phyloP scores from a whole-genome alignment of 2,329 filamentous ascomycete genomes.

The Pseudodiploospora longispora region DNA sequence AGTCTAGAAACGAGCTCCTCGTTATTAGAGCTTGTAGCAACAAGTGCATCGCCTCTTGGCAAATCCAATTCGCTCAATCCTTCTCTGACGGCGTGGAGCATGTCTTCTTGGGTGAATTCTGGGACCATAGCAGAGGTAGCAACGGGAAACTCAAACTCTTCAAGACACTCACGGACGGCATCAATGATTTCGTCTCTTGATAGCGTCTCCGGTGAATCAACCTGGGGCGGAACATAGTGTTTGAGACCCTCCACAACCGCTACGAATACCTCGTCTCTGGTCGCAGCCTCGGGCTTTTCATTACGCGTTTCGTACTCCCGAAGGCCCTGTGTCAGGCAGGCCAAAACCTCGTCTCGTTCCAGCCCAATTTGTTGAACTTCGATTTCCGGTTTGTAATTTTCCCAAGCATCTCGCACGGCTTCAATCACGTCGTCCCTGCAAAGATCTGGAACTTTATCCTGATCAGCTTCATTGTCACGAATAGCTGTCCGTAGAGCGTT shows the following conservation, averaged over 20 bases:
- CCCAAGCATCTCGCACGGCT: slow-evolving; percentile 84
- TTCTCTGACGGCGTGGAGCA: slow-evolving; percentile 56
- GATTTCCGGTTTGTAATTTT: slow-evolving; percentile 89
- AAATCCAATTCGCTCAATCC: slow-evolving; percentile 46
- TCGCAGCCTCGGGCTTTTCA: slow-evolving; percentile 52
- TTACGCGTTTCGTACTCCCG: slow-evolving; percentile 58
- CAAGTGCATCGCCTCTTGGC: slow-evolving; percentile 29
- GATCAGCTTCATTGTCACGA: slow-evolving; percentile 48
- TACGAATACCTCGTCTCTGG: slow-evolving; percentile 75
- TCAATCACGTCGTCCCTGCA: slow-evolving; percentile 78
- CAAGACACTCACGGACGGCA: slow-evolving; percentile 77
- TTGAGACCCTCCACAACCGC: slow-evolving; percentile 82
- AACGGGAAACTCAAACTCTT: slow-evolving; percentile 71
- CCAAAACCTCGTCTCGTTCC: slow-evolving; percentile 82
- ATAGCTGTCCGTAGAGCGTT: slow-evolving; percentile 72
- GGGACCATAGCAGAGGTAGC: slow-evolving; percentile 47
- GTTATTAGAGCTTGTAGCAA: slow-evolving; percentile 33
- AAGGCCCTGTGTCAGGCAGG: slow-evolving; percentile 78
- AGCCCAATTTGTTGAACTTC: slow-evolving; percentile 84
- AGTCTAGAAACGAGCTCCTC: slow-evolving; percentile 48
- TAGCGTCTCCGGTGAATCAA: slow-evolving; percentile 60
- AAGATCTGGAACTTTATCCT: slow-evolving; percentile 34
- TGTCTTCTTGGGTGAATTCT: slow-evolving; percentile 50
- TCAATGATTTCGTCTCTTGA: slow-evolving; percentile 78
- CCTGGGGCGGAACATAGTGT: slow-evolving; percentile 66